Base-by-base conservation (phyloP, 495 filamentous ascomycete genomes). In the Aspergillus coremiiformis region DNA sequence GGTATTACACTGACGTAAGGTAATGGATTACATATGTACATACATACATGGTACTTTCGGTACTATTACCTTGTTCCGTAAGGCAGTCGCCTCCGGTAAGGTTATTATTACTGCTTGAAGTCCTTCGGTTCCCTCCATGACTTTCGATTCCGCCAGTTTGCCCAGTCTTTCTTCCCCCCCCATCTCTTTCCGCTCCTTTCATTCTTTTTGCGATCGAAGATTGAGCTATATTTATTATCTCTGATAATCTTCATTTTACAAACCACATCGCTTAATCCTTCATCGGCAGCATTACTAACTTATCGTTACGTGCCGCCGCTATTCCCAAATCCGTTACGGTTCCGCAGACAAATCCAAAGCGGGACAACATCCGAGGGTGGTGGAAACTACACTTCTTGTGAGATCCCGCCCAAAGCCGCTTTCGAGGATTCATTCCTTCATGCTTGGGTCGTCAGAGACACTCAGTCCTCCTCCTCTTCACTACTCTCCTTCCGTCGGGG, bases 351-450 rank as follows among this genome's bases (percentile, higher is more conserved):
- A 41, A 41, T 43, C 58, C 60, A 67, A 65, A 70, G 66, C 69
- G 69, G 71, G 68, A 70, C 69, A 61, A 60, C 63, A 67, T 70
- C 69, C 70, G 67, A 72, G 68, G 68, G 68, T 67, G 65, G 62
- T 67, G 65, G 62, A 67, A 61, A 52, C 45, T 57, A 44, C 2
- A 17, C 37, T 41, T 60, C 60, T 55, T 48, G 54, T 63, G 54
- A 54, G 59, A 67, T 62, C 47, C 64, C 62, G 63, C 66, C 64
- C 57, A 69, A 67, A 68, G 62, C 59, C 60, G 51, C 56, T 61
- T 58, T 65, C 63, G 61, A 63, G 59, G 55, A 19, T 29, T 55
- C 44, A 32, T 21, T 47, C 44, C 48, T 48, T 51, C 48, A 48
- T 32, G 44, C 44, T 47, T 22, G 45, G 39, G 46, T 39, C 35